phyloP scores from a whole-genome alignment of 805 yeast species.

The Nakazawaea ishiwadae region DNA sequence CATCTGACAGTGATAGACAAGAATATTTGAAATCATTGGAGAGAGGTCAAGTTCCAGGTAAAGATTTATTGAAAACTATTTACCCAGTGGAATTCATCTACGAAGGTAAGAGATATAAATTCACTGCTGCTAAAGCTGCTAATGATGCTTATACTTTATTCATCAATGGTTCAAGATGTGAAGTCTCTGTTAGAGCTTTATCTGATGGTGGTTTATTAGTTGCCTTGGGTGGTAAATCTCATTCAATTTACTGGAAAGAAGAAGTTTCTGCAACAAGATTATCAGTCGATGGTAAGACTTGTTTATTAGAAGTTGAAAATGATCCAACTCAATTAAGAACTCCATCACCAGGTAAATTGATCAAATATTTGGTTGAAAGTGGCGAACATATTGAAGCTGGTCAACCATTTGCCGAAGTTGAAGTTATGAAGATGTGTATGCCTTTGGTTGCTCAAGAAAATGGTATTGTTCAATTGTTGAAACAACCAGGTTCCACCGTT shows the following conservation, averaged over 20 bases:
- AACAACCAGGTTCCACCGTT: slow-evolving; percentile 98
- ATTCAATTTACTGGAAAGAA: slow-evolving; percentile 95
- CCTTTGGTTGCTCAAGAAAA: slow-evolving; percentile 91
- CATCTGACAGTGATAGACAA: slow-evolving; percentile 61
- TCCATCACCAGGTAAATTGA: slow-evolving; percentile 98
- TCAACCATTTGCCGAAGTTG: slow-evolving; percentile 96
- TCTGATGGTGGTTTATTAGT: slow-evolving; percentile 93
- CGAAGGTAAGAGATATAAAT: slow-evolving; percentile 88
- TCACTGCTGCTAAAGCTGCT: slow-evolving; percentile 93
- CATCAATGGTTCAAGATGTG: slow-evolving; percentile 88
- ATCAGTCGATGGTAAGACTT: slow-evolving; percentile 93
- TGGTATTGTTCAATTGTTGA: slow-evolving; percentile 87
- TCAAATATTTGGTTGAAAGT: slow-evolving; percentile 86
- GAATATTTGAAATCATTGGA: slow-evolving; percentile 77
- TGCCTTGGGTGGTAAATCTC: slow-evolving; percentile 88
- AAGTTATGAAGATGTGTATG: slow-evolving; percentile 99
- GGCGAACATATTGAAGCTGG: slow-evolving; percentile 93
- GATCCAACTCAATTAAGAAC: slow-evolving; percentile 98
- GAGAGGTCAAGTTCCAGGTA: slow-evolving; percentile 92
- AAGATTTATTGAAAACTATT: slow-evolving; percentile 75
- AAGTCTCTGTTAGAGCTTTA: slow-evolving; percentile 81
- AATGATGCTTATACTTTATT: slow-evolving; percentile 81
- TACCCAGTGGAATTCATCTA: slow-evolving; percentile 94
- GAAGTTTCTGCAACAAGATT: slow-evolving; percentile 94
- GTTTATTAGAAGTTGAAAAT: slow-evolving; percentile 88